Evolutionary conservation across 192 early-diverging fungal species (phyloP).

Genomic region (Cladochytrium replicatum): DNA sequence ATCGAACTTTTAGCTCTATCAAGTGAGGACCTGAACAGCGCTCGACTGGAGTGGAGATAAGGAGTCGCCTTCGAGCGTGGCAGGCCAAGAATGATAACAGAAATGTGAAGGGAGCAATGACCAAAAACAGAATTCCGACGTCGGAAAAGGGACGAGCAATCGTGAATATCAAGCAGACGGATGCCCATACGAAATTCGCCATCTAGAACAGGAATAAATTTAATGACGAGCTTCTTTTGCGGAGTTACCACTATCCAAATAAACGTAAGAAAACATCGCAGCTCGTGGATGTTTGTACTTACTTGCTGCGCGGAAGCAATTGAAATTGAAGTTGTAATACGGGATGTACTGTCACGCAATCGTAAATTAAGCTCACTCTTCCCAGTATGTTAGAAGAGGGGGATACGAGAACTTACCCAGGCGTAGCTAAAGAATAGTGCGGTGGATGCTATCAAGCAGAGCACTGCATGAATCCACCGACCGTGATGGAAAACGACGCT

Average conservation of each 20-base stretch:
- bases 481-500: too few relatives aligned
- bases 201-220: too few relatives aligned
- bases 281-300: constrained; percentile 9
- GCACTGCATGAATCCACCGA: too few relatives aligned
- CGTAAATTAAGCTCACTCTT: too few relatives aligned
- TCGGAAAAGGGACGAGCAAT: constrained; percentile 23
- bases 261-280: too few relatives aligned
- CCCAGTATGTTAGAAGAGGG: background rate
- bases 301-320: constrained; percentile 13
- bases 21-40: constrained; percentile 12
- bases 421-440: too few relatives aligned
- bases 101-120: constrained; percentile 13
- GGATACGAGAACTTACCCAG: too few relatives aligned
- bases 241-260: too few relatives aligned
- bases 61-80: constrained; percentile 7
- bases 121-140: constrained; percentile 29
- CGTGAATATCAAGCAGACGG: constrained; percentile 24
- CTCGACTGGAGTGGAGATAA: constrained; percentile 12
- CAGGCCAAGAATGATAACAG: constrained; percentile 15
- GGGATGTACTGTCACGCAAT: constrained; percentile 39
- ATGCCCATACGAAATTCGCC: constrained; percentile 32
- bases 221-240: too few relatives aligned
- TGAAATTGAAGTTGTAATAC: constrained; percentile 28
- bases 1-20: constrained; percentile 30
- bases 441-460: too few relatives aligned